phyloP scores from a whole-genome alignment of 164 flowering plant species.

The Santalum album region DNA sequence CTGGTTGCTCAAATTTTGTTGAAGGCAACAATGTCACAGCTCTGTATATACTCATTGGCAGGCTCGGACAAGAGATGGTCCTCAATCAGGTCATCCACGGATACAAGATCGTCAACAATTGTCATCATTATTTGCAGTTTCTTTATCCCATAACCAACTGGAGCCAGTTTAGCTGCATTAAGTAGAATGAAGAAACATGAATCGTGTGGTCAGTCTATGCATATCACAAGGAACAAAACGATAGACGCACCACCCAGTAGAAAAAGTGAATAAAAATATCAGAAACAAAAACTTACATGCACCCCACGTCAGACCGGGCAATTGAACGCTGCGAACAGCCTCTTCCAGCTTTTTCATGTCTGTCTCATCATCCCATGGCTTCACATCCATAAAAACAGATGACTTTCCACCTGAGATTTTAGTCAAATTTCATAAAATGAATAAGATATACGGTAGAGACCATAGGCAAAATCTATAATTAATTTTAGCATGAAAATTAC shows the following conservation, averaged over 20 bases:
- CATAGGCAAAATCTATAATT: too few species aligned
- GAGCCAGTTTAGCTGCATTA: constrained; percentile 65
- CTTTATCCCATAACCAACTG: constrained; percentile 97
- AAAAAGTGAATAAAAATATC: not conserved
- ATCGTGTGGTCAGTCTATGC: too few species aligned
- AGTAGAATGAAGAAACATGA: not conserved
- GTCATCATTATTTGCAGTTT: constrained; percentile 84
- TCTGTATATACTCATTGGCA: constrained; percentile 66
- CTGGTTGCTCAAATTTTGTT: constrained; percentile 78
- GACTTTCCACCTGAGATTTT: constrained; percentile 75
- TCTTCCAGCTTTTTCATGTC: constrained; percentile 97
- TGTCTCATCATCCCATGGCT: constrained; percentile 99
- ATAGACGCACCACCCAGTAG: not conserved
- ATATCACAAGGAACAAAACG: not conserved
- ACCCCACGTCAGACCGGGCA: constrained; percentile 83
- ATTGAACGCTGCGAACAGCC: constrained; percentile 62
- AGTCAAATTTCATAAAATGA: too few species aligned
- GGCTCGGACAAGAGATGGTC: constrained; percentile 76
- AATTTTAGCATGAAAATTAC: too few species aligned
- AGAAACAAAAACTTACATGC: constrained; percentile 41
- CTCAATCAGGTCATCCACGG: constrained; percentile 75
- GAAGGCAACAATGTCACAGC: constrained; percentile 96
- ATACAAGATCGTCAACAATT: constrained; percentile 86
- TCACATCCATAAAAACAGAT: constrained; percentile 86
- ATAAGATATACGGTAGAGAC: too few species aligned